Percentiles rank a stretch among this genome's conserved stretches.
phyloP scores from a whole-genome alignment of 1,139 yeast genomes.

The Taiozyma sp. region DNA sequence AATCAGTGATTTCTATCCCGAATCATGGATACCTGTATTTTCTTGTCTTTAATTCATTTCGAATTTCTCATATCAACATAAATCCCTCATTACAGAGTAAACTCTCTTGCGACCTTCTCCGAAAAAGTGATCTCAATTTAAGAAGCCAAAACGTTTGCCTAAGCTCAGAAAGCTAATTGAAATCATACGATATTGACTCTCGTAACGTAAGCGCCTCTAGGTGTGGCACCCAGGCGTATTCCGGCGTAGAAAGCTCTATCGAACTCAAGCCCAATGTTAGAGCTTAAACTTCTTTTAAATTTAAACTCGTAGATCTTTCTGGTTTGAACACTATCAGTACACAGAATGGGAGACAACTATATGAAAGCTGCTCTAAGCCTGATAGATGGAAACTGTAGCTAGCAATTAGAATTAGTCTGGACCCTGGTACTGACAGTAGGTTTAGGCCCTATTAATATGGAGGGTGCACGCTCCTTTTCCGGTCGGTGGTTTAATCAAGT shows the following conservation, averaged over 20 bases:
- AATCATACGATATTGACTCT: too few species aligned
- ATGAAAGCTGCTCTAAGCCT: background rate
- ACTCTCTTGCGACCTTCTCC: background rate
- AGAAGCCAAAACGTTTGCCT: background rate
- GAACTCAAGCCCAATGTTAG: too few species aligned
- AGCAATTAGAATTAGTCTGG: background rate
- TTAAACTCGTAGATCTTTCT: background rate
- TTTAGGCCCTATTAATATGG: too few species aligned
- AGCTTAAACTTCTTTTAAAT: background rate
- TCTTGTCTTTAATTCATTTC: background rate
- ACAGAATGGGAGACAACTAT: background rate
- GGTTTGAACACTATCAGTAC: background rate
- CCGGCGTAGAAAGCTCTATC: too few species aligned
- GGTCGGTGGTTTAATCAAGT: too few species aligned
- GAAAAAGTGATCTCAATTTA: background rate
- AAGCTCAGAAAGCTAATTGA: background rate
- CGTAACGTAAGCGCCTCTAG: too few species aligned
- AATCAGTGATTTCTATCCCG: too few species aligned
- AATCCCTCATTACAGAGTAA: background rate
- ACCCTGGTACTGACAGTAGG: too few species aligned
- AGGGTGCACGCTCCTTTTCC: too few species aligned
- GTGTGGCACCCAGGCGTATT: too few species aligned
- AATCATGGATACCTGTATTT: too few species aligned
- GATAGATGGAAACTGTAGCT: background rate
- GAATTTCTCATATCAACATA: background rate